Evolutionary conservation across 2,329 filamentous ascomycete species (phyloP), one percentile per base, ranked within the genome.

Genomic region (Coleophoma cylindrospora): DNA sequence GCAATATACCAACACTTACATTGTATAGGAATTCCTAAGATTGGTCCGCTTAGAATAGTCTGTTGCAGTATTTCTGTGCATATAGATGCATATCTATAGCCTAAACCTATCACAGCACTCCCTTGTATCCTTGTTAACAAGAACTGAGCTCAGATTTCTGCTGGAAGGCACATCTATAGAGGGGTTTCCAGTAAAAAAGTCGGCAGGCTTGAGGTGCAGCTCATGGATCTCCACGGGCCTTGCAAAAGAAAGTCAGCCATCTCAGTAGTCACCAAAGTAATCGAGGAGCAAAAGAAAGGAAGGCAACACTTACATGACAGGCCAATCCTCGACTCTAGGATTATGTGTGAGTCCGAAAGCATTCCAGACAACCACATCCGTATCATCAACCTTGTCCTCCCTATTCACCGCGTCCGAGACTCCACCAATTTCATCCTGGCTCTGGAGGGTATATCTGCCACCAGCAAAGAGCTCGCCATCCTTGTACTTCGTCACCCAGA

Each of bases 261-360:
- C 4, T 8, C 8, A 4, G 8, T 27, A 27, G 8, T 27, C 22
- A 4, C 22, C 22, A 27, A 27, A 27, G 22, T 8, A 27, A 27
- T 8, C 4, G 4, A 27, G 4, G 8, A 27, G 22, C 22, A 27
- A 27, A 4, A 27, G 22, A 27, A 27, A 8, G 4, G 8, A 27
- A 27, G 22, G 22, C 4, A 27, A 22, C n/a, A 54, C 58, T 56
- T 41, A 58, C 91, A 96, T 95, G 57, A 96, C 77, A 14, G 91
- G 91, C 73, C 88, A 96, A 68, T 96, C 91, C 63, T 96, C 91
- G 0, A 90, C 89, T 0, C 87, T 74, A 0, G 91, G 91, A 73
- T 96, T 91, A 66, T 96, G 91, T 1, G 86, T 91, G 22, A 96
- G 74, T 21, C 91, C 91, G 62, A 96, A 96, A 0, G 88, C 94